Evolutionary conservation across 164 flowering plant species (phyloP).

Genomic region (Santalum album): DNA sequence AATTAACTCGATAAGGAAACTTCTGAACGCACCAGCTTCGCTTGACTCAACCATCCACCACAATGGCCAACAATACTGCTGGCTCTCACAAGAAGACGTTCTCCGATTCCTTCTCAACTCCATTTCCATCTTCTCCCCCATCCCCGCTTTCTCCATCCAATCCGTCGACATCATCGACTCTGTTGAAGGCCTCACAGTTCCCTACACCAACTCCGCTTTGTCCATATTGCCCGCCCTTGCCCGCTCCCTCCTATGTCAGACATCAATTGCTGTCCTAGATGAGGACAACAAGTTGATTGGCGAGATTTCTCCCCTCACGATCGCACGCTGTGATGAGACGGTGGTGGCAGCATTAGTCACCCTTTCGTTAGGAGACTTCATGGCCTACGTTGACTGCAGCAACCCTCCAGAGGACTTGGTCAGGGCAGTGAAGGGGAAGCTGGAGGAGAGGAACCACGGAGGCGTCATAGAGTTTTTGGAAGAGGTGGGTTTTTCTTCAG

Average conservation of each 20-base stretch:
- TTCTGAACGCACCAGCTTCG: constrained; percentile 13
- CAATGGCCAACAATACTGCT: constrained; percentile 13
- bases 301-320: constrained; percentile 41
- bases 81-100: constrained; percentile 4
- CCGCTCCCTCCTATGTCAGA: constrained; percentile 21
- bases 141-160: constrained; percentile 24
- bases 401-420: constrained; percentile 40
- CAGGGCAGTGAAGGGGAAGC: constrained; percentile 25
- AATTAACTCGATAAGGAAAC: constrained; percentile 17
- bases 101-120: constrained; percentile 39
- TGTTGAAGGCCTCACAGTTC: constrained; percentile 20
- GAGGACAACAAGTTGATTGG: constrained; percentile 30
- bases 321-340: constrained; percentile 33
- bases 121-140: constrained; percentile 35
- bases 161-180: constrained; percentile 31
- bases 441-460: constrained; percentile 24
- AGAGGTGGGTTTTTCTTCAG: constrained; percentile 23
- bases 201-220: constrained; percentile 27
- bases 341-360: constrained; percentile 37
- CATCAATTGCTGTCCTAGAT: constrained; percentile 42
- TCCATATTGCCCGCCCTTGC: constrained; percentile 26
- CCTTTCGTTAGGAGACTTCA: constrained; percentile 43
- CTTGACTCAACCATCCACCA: neutral
- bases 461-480: constrained; percentile 30
- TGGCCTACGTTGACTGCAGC: constrained; percentile 45